phyloP scores from a whole-genome alignment of 805 yeast genomes.

The Kluyveromyces lactis region DNA sequence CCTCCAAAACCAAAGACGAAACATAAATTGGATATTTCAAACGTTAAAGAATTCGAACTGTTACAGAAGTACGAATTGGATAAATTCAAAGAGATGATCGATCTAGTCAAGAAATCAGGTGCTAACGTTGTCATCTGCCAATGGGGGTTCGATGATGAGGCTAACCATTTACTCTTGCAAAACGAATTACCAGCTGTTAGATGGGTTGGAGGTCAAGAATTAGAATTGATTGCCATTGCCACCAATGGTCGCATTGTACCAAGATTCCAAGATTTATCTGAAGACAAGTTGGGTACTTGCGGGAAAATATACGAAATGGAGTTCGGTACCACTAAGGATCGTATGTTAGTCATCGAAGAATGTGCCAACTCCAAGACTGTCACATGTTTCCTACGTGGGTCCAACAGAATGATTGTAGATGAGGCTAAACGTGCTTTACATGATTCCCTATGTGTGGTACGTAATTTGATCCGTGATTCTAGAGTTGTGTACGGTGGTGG shows the following conservation, averaged over 20 bases:
- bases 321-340: conserved; percentile 93
- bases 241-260: conserved; percentile 97
- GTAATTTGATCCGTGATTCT: conserved; percentile 85
- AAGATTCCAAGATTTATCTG: conserved; percentile 82
- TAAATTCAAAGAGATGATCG: conserved; percentile 86
- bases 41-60: conserved; percentile 89
- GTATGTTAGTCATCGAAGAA: conserved; percentile 91
- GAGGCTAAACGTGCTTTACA: conserved; percentile 95
- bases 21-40: conserved; percentile 86
- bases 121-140: conserved; percentile 97
- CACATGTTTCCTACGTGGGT: conserved; percentile 89
- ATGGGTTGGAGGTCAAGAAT: conserved; percentile 98
- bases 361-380: conserved; percentile 82
- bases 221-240: conserved; percentile 93
- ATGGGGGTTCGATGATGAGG: conserved; percentile 99
- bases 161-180: conserved; percentile 82
- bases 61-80: conserved; percentile 89
- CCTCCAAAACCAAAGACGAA: conserved; percentile 99
- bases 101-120: conserved; percentile 76
- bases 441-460: conserved; percentile 94
- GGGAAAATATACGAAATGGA: conserved; percentile 79
- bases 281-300: conserved; percentile 80
- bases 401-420: conserved; percentile 95
- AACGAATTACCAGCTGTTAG: conserved; percentile 91
- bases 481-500: conserved; percentile 99